These are phyloP conservation scores for Penicillium sp. DNA, from an alignment of 2,329 filamentous ascomycete genomes.

Conservation along the genomic window DNA sequence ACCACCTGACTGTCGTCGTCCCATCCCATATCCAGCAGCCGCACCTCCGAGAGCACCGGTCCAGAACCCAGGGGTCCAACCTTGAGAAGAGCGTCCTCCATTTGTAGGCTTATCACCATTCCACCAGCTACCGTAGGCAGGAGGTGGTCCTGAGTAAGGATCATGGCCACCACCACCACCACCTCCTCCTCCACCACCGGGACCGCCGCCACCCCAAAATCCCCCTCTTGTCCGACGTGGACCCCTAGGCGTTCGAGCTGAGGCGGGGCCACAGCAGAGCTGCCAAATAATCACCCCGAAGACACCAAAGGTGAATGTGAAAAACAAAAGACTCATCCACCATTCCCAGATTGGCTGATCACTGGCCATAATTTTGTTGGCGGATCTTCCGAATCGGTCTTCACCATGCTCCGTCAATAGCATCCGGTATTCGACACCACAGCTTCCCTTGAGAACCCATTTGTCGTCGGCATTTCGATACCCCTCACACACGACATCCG, in stretches of 20 bases:
- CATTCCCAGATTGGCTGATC: background rate
- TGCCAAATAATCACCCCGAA: conserved; percentile 31
- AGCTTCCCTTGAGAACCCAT: conserved; percentile 87
- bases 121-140: conserved; percentile 39
- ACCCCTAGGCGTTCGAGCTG: conserved; percentile 18
- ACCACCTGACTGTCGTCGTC: conserved; percentile 29
- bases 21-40: conserved; percentile 44
- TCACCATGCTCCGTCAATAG: conserved; percentile 75
- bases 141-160: conserved; percentile 39
- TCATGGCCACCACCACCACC: conserved; percentile 23
- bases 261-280: conserved; percentile 22
- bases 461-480: conserved; percentile 74
- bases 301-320: conserved; percentile 31
- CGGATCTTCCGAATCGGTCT: conserved; percentile 61
- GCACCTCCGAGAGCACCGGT: conserved; percentile 45
- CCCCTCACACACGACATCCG: conserved; percentile 90
- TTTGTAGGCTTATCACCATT: conserved; percentile 18
- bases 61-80: conserved; percentile 51
- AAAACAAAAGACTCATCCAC: conserved; percentile 31
- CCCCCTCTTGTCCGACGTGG: conserved; percentile 21
- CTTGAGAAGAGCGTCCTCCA: conserved; percentile 18
- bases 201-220: conserved; percentile 35
- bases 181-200: conserved; percentile 35
- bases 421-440: conserved; percentile 85
- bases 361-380: conserved; percentile 15